Percentiles rank a stretch among this genome's conserved stretches.
Conservation (phyloP, 1,284 basidiomycete genomes). For the Rhodotorula sp. region DNA sequence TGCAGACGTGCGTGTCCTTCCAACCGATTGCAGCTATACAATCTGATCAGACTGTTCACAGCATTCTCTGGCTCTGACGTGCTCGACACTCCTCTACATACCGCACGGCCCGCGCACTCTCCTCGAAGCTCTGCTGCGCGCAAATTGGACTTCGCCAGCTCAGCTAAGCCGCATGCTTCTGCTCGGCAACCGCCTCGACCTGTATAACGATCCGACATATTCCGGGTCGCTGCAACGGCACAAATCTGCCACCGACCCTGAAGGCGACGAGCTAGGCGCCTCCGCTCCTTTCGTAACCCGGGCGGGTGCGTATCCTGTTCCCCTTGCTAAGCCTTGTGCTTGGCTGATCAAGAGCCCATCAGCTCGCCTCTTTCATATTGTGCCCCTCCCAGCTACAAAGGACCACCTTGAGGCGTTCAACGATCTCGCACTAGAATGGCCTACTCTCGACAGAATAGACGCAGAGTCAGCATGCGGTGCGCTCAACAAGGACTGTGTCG, state of each 20-base stretch:
- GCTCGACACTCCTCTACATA: constrained; percentile 42
- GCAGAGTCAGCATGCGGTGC: no score
- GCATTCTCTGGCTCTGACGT: constrained; percentile 29
- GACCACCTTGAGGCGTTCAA: constrained; percentile 41
- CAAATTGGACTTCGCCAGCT: constrained; percentile 27
- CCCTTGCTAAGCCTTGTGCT: background rate
- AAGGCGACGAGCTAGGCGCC: constrained; percentile 15
- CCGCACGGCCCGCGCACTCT: constrained; percentile 45
- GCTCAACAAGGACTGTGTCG: no score
- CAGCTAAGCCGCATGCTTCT: constrained; percentile 27
- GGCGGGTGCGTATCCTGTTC: constrained; percentile 9
- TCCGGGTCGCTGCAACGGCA: constrained; percentile 5
- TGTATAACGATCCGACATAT: constrained; percentile 43
- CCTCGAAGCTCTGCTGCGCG: constrained; percentile 38
- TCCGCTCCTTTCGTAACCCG: constrained; percentile 17
- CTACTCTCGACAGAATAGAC: no score
- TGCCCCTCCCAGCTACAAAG: constrained; percentile 25
- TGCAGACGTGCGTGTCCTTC: constrained; percentile 2
- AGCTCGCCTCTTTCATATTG: constrained; percentile 30
- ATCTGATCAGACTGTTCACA: background rate
- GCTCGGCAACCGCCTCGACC: constrained; percentile 41
- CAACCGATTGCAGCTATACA: accelerated
- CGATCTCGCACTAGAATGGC: constrained; percentile 40
- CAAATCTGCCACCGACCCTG: no score
- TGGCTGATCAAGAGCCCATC: background rate